Evolutionary conservation across 805 yeast genomes (phyloP).

Genomic region (Schwanniomyces pseudopolymorphus): DNA sequence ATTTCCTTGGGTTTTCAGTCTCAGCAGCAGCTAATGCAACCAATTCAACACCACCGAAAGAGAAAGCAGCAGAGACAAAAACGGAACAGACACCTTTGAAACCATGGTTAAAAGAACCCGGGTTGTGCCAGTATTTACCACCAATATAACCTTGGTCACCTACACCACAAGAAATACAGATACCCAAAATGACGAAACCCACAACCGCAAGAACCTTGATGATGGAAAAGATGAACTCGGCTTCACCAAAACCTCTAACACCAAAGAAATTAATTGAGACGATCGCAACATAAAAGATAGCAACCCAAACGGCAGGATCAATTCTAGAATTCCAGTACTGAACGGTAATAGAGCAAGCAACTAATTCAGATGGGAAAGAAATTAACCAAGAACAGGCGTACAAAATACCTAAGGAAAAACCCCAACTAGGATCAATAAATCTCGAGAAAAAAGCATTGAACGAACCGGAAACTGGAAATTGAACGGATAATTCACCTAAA

Average conservation of each 20-base stretch:
- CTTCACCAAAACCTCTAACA: constrained; percentile 39
- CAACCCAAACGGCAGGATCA: constrained; percentile 40
- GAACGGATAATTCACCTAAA: constrained; percentile 66
- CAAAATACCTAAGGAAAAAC: constrained; percentile 41
- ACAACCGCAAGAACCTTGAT: constrained; percentile 34
- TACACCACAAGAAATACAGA: constrained; percentile 37
- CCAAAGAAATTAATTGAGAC: constrained; percentile 32
- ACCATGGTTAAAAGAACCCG: constrained; percentile 37
- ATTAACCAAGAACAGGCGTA: constrained; percentile 40
- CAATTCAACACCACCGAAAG: constrained; percentile 38
- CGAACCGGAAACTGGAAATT: constrained; percentile 39
- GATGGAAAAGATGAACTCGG: constrained; percentile 31
- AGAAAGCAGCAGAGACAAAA: constrained; percentile 37
- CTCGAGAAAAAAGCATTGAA: constrained; percentile 38
- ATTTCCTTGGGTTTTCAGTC: constrained; percentile 36
- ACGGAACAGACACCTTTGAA: constrained; percentile 39
- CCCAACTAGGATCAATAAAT: constrained; percentile 40
- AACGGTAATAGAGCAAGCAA: constrained; percentile 39
- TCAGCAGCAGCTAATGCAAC: constrained; percentile 42
- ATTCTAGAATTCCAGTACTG: constrained; percentile 32
- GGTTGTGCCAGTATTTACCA: constrained; percentile 27
- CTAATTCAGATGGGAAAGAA: constrained; percentile 38
- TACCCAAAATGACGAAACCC: constrained; percentile 37
- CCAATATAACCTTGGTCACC: constrained; percentile 41
- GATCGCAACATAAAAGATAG: constrained; percentile 30